Conservation (phyloP, 306 rosid species). For the Malus sieversii region DNA sequence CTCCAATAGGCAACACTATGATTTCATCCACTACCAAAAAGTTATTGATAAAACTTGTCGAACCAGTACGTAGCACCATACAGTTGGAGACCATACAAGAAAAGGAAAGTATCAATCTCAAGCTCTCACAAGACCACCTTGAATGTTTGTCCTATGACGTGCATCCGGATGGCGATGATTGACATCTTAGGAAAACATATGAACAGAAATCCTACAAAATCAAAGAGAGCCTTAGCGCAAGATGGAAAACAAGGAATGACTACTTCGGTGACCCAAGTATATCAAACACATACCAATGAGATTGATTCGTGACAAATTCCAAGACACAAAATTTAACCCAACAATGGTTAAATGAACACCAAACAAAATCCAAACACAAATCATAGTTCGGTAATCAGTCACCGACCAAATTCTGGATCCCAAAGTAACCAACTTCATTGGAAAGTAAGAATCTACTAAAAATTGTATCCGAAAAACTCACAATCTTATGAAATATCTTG, state of each 20-base stretch:
- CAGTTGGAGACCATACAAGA: neutral
- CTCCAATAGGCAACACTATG: slow-evolving; percentile 1
- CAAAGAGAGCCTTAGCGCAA: neutral
- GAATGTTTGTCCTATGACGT: neutral
- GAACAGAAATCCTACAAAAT: slow-evolving; percentile 10
- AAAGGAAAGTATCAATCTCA: neutral
- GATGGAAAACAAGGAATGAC: neutral
- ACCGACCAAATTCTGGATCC: neutral
- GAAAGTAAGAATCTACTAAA: neutral
- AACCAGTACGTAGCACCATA: slow-evolving; percentile 1
- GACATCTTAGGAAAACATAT: neutral
- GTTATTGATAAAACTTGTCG: neutral
- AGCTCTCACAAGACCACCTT: slow-evolving; percentile 7
- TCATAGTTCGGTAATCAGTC: neutral
- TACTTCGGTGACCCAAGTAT: neutral
- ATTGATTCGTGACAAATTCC: neutral
- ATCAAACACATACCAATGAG: neutral
- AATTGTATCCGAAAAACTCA: neutral
- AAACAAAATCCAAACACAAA: neutral
- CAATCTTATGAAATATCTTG: neutral
- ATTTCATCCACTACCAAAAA: neutral
- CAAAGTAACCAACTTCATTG: neutral
- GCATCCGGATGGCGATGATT: neutral
- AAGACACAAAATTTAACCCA: neutral
- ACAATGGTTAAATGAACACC: neutral